These are phyloP conservation scores for Yamadazyma spencermartinsiae DNA, from an alignment of 1,139 yeast genomes.

Conservation along the genomic window DNA sequence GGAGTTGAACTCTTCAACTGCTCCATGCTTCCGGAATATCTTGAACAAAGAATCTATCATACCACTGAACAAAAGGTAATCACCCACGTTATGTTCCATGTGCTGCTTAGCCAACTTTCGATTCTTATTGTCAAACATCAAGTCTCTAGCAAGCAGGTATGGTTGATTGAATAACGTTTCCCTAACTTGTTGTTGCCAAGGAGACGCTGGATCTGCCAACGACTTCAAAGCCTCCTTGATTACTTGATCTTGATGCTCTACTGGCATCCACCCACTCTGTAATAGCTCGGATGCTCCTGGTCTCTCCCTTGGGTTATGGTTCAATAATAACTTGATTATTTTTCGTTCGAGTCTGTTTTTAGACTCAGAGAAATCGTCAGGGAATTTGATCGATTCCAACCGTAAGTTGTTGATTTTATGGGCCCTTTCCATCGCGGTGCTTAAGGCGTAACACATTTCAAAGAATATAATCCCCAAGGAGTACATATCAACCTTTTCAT, in stretches of 20 bases:
- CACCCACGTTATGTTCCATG: constrained; percentile 29
- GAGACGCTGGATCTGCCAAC: constrained; percentile 84
- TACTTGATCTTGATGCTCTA: constrained; percentile 85
- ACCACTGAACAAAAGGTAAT: constrained; percentile 45
- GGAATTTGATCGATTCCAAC: constrained; percentile 59
- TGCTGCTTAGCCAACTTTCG: constrained; percentile 23
- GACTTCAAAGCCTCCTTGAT: constrained; percentile 86
- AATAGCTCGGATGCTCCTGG: constrained; percentile 78
- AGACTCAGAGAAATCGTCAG: constrained; percentile 55
- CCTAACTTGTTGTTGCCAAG: constrained; percentile 92
- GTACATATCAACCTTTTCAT: constrained; percentile 94
- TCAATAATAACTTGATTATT: constrained; percentile 63
- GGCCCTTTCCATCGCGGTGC: constrained; percentile 92
- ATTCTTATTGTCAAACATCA: constrained; percentile 62
- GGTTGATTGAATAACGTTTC: constrained; percentile 83
- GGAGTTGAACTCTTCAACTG: constrained; percentile 63
- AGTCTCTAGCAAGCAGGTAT: constrained; percentile 76
- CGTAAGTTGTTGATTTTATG: constrained; percentile 66
- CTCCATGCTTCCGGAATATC: constrained; percentile 82
- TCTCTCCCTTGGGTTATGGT: constrained; percentile 74
- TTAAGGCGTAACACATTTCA: constrained; percentile 84
- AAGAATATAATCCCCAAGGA: constrained; percentile 92
- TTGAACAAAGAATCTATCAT: constrained; percentile 56
- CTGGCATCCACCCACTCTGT: constrained; percentile 81
- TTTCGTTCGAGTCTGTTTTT: constrained; percentile 59